These are phyloP conservation scores for Pestalotiopsis sp. DNA, from an alignment of 2,329 filamentous ascomycete species.

Conservation along the genomic window DNA sequence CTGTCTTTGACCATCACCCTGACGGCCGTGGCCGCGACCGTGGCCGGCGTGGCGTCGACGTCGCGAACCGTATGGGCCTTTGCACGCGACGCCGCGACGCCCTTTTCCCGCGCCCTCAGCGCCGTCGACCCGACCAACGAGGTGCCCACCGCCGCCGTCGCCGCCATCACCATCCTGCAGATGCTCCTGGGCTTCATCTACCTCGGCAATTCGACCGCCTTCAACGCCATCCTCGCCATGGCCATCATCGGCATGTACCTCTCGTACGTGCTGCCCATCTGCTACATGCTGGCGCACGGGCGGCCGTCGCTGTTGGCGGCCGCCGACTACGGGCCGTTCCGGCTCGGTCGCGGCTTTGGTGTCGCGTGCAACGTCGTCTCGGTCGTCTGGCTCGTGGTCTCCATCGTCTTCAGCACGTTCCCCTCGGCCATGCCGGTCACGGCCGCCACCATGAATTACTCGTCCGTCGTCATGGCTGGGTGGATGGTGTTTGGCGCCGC, in stretches of 20 bases:
- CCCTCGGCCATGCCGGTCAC: constrained; percentile 43
- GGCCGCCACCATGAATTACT: constrained; percentile 50
- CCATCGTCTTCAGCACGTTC: constrained; percentile 48
- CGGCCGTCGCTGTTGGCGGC: constrained; percentile 30
- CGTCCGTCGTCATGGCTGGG: constrained; percentile 47
- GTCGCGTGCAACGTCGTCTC: constrained; percentile 39
- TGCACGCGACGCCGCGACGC: constrained; percentile 45
- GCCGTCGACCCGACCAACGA: constrained; percentile 36
- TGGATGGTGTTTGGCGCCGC: constrained; percentile 5
- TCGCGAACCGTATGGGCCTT: constrained; percentile 40
- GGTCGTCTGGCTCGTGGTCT: constrained; percentile 41
- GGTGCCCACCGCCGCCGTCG: constrained; percentile 42
- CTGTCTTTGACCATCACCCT: constrained; percentile 31
- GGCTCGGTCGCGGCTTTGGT: constrained; percentile 35
- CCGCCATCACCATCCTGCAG: constrained; percentile 35
- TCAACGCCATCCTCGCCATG: constrained; percentile 43
- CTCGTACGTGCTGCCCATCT: constrained; percentile 47
- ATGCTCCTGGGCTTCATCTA: constrained; percentile 45
- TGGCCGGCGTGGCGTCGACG: constrained; percentile 35
- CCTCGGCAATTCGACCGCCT: constrained; percentile 45
- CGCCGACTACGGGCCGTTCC: constrained; percentile 42
- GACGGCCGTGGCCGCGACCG: constrained; percentile 32
- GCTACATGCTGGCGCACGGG: constrained; percentile 44
- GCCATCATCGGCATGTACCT: constrained; percentile 47
- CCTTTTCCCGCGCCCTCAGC: constrained; percentile 39